These are phyloP conservation scores for Podaxis sp. DNA, from an alignment of 768 basidiomycete species.

Conservation along the genomic window DNA sequence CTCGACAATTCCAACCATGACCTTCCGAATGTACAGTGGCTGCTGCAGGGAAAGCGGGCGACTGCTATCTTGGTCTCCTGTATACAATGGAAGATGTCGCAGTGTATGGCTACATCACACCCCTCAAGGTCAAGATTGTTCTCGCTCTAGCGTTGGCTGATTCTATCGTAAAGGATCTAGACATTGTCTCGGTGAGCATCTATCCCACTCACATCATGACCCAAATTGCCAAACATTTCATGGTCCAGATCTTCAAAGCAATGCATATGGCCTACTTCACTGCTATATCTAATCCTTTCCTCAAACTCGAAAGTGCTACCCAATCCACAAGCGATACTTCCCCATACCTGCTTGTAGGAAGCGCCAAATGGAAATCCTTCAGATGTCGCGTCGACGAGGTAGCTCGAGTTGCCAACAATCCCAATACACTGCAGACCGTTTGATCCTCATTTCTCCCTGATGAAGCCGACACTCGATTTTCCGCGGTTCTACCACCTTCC, in stretches of 20 bases:
- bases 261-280: slow-evolving; percentile 85
- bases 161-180: slow-evolving; percentile 73
- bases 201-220: background rate
- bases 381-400: slow-evolving; percentile 73
- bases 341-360: slow-evolving; percentile 55
- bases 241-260: slow-evolving; percentile 75
- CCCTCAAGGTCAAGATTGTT: slow-evolving; percentile 84
- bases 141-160: slow-evolving; percentile 77
- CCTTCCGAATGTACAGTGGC: slow-evolving; percentile 25
- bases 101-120: slow-evolving; percentile 89
- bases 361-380: slow-evolving; percentile 66
- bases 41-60: slow-evolving; percentile 56
- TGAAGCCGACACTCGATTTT: background rate
- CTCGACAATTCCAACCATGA: background rate
- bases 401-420: slow-evolving; percentile 45
- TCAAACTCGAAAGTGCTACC: slow-evolving; percentile 51
- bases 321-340: slow-evolving; percentile 49
- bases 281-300: slow-evolving; percentile 83
- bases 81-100: slow-evolving; percentile 93
- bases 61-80: slow-evolving; percentile 81
- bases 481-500: slow-evolving; percentile 7
- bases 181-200: slow-evolving; percentile 64
- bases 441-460: slow-evolving; percentile 3
- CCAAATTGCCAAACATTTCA: background rate
- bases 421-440: slow-evolving; percentile 19